Base-by-base conservation (phyloP, 2,329 filamentous ascomycete species). In the Trichoderma arundinaceum region DNA sequence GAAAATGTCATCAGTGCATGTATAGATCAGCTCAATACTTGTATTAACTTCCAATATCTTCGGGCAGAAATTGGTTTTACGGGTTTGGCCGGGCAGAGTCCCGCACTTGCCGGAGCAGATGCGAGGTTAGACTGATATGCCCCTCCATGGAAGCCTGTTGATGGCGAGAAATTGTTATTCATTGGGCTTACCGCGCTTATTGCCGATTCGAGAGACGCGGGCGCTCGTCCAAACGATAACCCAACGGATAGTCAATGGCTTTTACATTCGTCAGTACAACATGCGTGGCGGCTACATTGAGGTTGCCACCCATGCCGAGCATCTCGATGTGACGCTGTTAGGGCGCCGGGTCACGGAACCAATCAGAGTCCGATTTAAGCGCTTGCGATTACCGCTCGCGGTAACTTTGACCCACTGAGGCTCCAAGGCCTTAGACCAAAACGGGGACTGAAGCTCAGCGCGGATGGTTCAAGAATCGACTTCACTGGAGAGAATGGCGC, bases 361-460 rank as follows among this genome's bases (percentile, higher is more conserved):
- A 75, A 75, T 75, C 65, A 71, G 52, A 64, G 41, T 13, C 57
- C 62, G 46, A 71, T 67, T 60, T 75, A 74, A 74, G 73, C 73
- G 73, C 73, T 63, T 72, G 71, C 69, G 67, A 69, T 71, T 72
- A 69, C 71, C 71, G 67, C 69, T 70, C 58, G 68, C 68, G 69
- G 71, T 70, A 71, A 68, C 68, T 63, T 28, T 65, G 70, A 69
- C 69, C 73, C 72, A 70, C 68, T 38, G 59, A 66, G 68, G 67
- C 68, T 67, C 63, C 58, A 61, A 68, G 66, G 67, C 66, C 69
- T 70, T 65, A 67, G 67, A 65, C 67, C 61, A 64, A 68, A 65
- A 66, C 43, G 22, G 52, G 52, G 58, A 56, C 22, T 32, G 4
- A 39, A 38, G 59, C 58, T 57, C 15, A 41, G 15, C 9, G n/a